Conservation (phyloP, 441 rosid genomes). For the Sinapis alba region DNA sequence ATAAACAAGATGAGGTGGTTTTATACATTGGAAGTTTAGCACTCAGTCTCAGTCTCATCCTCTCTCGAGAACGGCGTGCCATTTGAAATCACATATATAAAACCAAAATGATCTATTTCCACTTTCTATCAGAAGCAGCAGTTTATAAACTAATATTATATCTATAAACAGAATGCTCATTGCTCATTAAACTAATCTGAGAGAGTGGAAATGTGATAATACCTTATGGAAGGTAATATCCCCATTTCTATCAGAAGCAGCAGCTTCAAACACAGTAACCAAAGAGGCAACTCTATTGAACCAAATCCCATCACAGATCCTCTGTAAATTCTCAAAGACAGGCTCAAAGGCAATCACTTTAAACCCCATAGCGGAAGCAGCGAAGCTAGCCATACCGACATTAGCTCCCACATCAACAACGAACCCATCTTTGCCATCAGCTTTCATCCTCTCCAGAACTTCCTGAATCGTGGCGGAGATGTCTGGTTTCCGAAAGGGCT, state of each 20-base stretch:
- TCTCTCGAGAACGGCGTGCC: too few species aligned
- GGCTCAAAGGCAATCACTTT: slow-evolving; percentile 87
- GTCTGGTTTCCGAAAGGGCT: slow-evolving; percentile 85
- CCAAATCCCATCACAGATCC: slow-evolving; percentile 97
- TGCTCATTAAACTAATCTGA: neutral
- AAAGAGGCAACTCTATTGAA: slow-evolving; percentile 71
- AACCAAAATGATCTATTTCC: too few species aligned
- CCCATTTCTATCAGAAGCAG: slow-evolving; percentile 74
- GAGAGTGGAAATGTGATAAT: neutral
- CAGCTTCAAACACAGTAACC: slow-evolving; percentile 86
- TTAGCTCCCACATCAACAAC: slow-evolving; percentile 41
- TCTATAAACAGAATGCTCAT: too few species aligned
- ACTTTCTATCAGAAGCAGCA: too few species aligned
- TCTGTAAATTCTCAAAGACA: slow-evolving; percentile 86
- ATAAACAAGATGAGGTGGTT: too few species aligned
- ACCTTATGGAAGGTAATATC: slow-evolving; percentile 95
- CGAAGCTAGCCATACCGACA: slow-evolving; percentile 78
- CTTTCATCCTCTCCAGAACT: slow-evolving; percentile 51
- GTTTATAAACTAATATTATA: too few species aligned
- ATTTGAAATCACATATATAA: too few species aligned
- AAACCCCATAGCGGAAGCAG: slow-evolving; percentile 93
- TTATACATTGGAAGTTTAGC: too few species aligned
- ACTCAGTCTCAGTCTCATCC: too few species aligned
- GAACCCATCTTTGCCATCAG: slow-evolving; percentile 51
- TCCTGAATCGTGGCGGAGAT: slow-evolving; percentile 84